A percentile compares a stretch with the other conserved stretches of the same genome.
These are phyloP conservation scores for Volvox reticuliferus DNA, from an alignment of 139 green algal genomes.

Conservation along the genomic window DNA sequence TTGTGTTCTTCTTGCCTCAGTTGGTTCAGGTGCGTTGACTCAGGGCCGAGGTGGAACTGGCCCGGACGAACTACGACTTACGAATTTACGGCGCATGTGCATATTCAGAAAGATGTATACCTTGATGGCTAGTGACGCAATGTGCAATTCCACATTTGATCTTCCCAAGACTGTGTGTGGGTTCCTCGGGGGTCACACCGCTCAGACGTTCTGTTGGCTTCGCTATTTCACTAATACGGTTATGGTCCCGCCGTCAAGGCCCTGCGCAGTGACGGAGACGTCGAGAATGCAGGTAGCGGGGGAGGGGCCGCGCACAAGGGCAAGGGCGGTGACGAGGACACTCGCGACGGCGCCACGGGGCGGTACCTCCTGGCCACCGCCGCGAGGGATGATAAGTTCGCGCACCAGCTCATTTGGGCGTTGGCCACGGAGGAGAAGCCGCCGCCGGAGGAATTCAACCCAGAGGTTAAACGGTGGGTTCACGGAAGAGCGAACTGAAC, in stretches of 20 bases:
- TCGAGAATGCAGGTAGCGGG: not conserved
- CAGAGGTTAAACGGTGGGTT: conserved; percentile 68
- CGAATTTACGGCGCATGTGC: no score
- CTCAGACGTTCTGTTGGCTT: no score
- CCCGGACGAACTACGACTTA: no score
- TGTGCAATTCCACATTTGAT: no score
- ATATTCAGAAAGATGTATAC: no score
- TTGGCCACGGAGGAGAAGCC: conserved; percentile 86
- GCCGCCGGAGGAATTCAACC: conserved; percentile 82
- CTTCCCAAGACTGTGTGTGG: no score
- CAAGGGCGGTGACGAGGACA: not conserved
- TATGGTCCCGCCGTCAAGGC: conserved; percentile 34
- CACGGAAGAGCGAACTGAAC: no score
- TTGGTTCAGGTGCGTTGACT: conserved; percentile 82
- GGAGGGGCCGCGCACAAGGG: not conserved
- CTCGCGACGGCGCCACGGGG: conserved; percentile 64
- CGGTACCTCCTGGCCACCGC: conserved; percentile 81
- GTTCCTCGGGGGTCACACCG: no score
- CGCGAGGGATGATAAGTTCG: conserved; percentile 80
- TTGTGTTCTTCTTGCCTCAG: conserved; percentile 94
- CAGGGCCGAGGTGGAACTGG: no score
- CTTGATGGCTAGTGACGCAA: no score
- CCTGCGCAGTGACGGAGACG: conserved; percentile 66
- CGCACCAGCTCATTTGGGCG: conserved; percentile 90
- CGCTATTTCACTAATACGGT: no score